Conservation (phyloP, 1,284 basidiomycete genomes). For the Fomitopsis palustris region DNA sequence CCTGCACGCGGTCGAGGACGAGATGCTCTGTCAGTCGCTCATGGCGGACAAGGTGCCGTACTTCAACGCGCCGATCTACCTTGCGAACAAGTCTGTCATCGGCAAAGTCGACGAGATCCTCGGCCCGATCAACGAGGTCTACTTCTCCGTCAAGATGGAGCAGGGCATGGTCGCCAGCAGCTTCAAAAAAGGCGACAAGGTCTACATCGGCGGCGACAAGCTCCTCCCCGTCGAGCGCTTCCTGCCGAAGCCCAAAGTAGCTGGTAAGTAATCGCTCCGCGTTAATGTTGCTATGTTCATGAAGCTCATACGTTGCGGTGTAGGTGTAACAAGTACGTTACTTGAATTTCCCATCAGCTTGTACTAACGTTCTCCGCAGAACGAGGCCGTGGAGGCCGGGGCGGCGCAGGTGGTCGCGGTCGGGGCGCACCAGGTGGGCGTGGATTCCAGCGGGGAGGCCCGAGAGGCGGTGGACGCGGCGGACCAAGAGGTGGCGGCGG, state of each 20-base stretch:
- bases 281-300: conserved; percentile 1
- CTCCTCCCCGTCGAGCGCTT: conserved; percentile 96
- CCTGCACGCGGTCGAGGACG: conserved; percentile 94
- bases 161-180: conserved; percentile 93
- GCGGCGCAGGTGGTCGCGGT: conserved; percentile 36
- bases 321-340: conserved; percentile 54
- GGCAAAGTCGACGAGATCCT: conserved; percentile 97
- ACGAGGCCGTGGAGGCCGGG: conserved; percentile 29
- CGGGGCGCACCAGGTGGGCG: conserved; percentile 35
- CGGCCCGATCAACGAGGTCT: conserved; percentile 98
- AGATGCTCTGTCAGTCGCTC: conserved; percentile 93
- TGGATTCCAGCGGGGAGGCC: conserved; percentile 31
- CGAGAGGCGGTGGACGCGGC: conserved; percentile 32
- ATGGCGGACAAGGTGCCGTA: conserved; percentile 93
- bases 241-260: conserved; percentile 92
- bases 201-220: conserved; percentile 96
- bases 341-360: conserved; percentile 6
- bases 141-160: conserved; percentile 97
- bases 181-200: conserved; percentile 98
- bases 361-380: conserved; percentile 36
- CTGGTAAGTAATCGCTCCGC: conserved; percentile 38
- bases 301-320: not conserved
- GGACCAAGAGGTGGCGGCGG: conserved; percentile 34
- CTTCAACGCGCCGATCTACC: conserved; percentile 99
- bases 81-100: conserved; percentile 95